Base-by-base conservation (phyloP, 768 basidiomycete species). In the Suillus occidentalis region DNA sequence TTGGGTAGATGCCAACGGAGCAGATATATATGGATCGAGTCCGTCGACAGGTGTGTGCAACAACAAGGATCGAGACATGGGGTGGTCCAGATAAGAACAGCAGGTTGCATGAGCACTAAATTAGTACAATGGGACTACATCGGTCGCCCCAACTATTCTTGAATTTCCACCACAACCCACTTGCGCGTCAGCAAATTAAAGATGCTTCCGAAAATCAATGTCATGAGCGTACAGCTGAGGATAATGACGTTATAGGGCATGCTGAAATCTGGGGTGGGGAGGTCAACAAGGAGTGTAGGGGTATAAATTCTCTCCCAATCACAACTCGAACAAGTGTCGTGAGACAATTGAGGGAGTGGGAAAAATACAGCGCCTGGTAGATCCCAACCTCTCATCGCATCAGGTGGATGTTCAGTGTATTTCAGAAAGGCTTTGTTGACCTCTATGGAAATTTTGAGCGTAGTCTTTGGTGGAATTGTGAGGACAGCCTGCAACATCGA, bases 241-340 rank as follows among this genome's bases (percentile, higher is more conserved):
- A 98, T 98, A 77, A 99, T 98, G 56, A 99, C 97, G 79, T 99
- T 99, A 80, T 99, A 99, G 1, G 97, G 97, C 97, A 99, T 99
- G 76, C 93, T 95, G 75, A 99, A 99, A 76, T 99, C 97, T 0
- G 97, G 97, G 42, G 94, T 95, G n/a, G 97, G 91, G n/a, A 97
- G 85, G 75, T 96, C 94, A 53, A 96, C 87, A 43, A 99, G 86
- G 31, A 97, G 82, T 10, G 89, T 84, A 0, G 87, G 82, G 2
- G 94, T 95, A 76, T 97, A 97, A 55, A 97, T 83, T 53, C 89
- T 71, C 61, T 31, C 69, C 55, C 60, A 67, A 68, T 16, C 61
- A 53, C 36, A 58, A 63, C 10, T 56, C 43, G 40, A 37, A 40
- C 37, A 49, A 18, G 6, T 53, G 31, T 63, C 62, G 10, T 42